These are phyloP conservation scores for Ceratonia siliqua DNA, from an alignment of 306 rosid species.

Conservation along the genomic window DNA sequence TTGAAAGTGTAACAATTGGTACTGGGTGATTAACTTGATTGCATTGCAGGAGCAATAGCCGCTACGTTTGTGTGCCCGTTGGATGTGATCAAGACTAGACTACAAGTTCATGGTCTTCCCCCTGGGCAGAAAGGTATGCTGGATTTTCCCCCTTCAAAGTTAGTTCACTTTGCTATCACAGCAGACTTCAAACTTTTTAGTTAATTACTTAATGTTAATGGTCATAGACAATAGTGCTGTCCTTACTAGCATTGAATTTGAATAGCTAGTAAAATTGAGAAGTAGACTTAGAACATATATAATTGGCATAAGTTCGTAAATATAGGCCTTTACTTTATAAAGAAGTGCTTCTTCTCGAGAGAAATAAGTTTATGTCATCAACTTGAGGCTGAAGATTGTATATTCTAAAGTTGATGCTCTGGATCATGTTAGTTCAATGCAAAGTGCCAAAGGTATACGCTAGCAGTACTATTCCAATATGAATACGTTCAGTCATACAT, in stretches of 20 bases:
- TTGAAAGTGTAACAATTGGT: background rate
- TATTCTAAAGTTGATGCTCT: background rate
- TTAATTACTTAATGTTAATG: background rate
- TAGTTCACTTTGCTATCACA: background rate
- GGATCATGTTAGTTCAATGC: constrained; percentile 11
- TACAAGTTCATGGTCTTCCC: constrained; percentile 94
- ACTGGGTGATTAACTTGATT: background rate
- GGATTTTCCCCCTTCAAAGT: background rate
- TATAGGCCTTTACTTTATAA: background rate
- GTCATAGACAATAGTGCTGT: background rate
- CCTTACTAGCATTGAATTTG: constrained; percentile 4
- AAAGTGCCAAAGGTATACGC: background rate
- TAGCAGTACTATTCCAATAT: background rate
- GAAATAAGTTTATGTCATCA: constrained; percentile 3
- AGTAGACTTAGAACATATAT: background rate
- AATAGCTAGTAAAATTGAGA: constrained; percentile 8
- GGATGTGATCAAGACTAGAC: constrained; percentile 98
- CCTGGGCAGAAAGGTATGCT: constrained; percentile 68
- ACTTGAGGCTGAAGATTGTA: constrained; percentile 13
- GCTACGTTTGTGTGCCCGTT: constrained; percentile 94
- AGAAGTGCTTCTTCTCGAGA: constrained; percentile 16
- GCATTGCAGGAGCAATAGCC: constrained; percentile 76
- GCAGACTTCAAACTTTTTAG: background rate
- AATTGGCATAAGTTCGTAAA: constrained; percentile 3
- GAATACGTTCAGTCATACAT: background rate